Evolutionary conservation across 2,329 filamentous ascomycete species (phyloP).

Genomic region (Davidsoniella eucalypti): DNA sequence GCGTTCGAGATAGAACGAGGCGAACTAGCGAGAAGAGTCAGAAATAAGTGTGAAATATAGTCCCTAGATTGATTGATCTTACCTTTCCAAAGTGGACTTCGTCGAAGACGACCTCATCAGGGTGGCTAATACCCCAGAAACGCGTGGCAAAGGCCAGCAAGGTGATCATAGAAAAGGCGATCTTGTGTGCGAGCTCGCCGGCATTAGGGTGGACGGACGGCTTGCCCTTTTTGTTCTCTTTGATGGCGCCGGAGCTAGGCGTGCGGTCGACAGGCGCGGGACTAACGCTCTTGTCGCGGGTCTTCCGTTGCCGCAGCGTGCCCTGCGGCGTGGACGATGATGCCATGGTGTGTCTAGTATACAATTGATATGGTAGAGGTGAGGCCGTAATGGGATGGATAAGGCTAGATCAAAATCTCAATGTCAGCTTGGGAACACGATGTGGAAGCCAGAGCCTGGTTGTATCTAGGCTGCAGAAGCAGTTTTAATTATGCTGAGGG

Average conservation of each 20-base stretch:
- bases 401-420: not conserved
- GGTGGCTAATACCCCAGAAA: conserved; percentile 92
- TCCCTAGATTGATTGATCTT: conserved; percentile 18
- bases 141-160: conserved; percentile 73
- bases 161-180: conserved; percentile 63
- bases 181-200: conserved; percentile 70
- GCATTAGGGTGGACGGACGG: conserved; percentile 22
- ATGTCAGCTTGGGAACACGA: no score
- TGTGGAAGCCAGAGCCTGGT: no score
- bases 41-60: not conserved
- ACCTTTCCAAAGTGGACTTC: conserved; percentile 99
- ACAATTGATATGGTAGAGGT: not conserved
- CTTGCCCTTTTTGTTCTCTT: conserved; percentile 17
- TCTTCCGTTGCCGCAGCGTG: conserved; percentile 43
- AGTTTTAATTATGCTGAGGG: not conserved
- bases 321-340: conserved; percentile 36
- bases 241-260: conserved; percentile 28
- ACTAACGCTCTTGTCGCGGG: conserved; percentile 29
- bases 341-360: conserved; percentile 24
- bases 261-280: conserved; percentile 22
- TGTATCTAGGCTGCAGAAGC: not conserved
- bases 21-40: conserved; percentile 33
- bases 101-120: conserved; percentile 94
- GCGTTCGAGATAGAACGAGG: conserved; percentile 74
- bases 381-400: not conserved